Base-by-base conservation (phyloP, 306 rosid genomes). In the Begonia peltatifolia region DNA sequence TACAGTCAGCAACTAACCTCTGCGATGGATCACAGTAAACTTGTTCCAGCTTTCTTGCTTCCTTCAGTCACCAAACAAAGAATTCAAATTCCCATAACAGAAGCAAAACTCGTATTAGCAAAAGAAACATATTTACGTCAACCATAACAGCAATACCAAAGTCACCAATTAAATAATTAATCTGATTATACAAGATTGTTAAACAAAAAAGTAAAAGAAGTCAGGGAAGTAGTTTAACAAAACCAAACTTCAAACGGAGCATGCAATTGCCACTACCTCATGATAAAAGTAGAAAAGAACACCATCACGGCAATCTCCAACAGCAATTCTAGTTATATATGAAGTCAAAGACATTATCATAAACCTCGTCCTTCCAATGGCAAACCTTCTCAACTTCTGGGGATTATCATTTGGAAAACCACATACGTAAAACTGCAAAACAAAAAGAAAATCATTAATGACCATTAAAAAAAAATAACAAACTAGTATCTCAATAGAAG, bases 241-340 rank as follows among this genome's bases (percentile, higher is more conserved):
- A 46, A 53, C 18, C 60, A 11, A 63, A 43, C 23, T 48, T 42
- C 53, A 46, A 55, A 64, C 46, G 42, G 50, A 60, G 43, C 57
- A 41, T 23, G 75, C 81, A 46, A 16, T 57, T 42, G 18, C 22
- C 9, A 54, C 65, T 74, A 89, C 97, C 95, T 89, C 97, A 17
- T 80, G 77, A 66, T 80, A 89, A 25, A 79, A 70, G 67, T 59
- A 89, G 67, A 85, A 74, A 54, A 89, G 74, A 69, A 89, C 67
- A 41, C 97, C 97, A 74, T 89, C 95, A 61, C 95, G 97, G 52
- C 87, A 76, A 78, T 85, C 94, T 55, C 97, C 97, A 58, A 89
- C 97, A 55, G 93, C 87, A 64, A 89, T 89, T 74, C 87, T 82
- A 46, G 80, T 76, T 66, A 70, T 81, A 69, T 82, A 79, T 54